Percentiles rank a stretch among this genome's conserved stretches.
Conservation (phyloP, 345 rosid species). For the Populus alba region DNA sequence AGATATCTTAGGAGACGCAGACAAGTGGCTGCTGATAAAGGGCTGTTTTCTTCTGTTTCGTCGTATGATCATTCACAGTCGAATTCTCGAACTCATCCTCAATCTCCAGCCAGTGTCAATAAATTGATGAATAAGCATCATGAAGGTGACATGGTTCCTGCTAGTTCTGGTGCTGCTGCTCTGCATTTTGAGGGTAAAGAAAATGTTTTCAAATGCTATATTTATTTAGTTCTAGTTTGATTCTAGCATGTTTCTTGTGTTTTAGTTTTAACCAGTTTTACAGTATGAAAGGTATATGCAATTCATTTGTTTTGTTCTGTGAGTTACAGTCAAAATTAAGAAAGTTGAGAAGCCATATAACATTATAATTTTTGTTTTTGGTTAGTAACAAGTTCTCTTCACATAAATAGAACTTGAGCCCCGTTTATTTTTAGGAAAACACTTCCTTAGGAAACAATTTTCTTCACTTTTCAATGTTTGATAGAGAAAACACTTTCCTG, state of each 20-base stretch:
- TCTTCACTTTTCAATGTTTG: too few relatives aligned
- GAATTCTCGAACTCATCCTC: constrained; percentile 15
- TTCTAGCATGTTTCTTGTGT: background rate
- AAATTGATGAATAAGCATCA: constrained; percentile 20
- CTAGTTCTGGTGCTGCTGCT: constrained; percentile 23
- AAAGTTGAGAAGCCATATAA: background rate
- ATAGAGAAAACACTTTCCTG: too few relatives aligned
- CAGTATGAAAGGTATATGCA: background rate
- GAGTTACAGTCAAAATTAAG: background rate
- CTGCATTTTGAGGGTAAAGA: constrained; percentile 15
- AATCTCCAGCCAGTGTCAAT: constrained; percentile 33
- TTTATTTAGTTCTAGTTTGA: background rate
- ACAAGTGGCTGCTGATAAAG: constrained; percentile 25
- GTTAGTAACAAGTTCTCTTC: background rate
- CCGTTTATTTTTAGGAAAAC: too few relatives aligned
- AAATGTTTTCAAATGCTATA: background rate
- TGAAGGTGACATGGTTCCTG: constrained; percentile 19
- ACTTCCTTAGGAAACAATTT: too few relatives aligned
- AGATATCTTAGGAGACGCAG: constrained; percentile 41
- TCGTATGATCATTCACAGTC: constrained; percentile 34
- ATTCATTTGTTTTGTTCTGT: too few relatives aligned
- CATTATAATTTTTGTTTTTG: background rate
- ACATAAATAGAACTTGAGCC: background rate
- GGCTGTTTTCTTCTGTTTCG: constrained; percentile 32
- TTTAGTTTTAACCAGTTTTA: background rate